These are phyloP conservation scores for Yarrowia phangngaensis DNA, from an alignment of 805 yeast genomes.

Conservation along the genomic window DNA sequence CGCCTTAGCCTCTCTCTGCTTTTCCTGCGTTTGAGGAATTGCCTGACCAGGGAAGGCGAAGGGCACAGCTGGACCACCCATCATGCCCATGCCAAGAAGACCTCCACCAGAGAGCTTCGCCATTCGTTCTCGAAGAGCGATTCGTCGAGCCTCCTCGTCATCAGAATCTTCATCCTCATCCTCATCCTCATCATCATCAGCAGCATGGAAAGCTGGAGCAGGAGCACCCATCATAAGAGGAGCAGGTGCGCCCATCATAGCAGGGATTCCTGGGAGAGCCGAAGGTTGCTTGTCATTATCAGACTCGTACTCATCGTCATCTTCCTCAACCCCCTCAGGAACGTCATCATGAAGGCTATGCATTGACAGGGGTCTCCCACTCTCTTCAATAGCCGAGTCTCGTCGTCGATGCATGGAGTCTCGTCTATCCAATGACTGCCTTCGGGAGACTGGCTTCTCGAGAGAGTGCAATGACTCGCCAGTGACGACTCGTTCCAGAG, in stretches of 20 bases:
- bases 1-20: conserved; percentile 31
- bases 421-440: conserved; percentile 17
- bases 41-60: conserved; percentile 34
- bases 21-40: conserved; percentile 34
- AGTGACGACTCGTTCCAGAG: conserved; percentile 22
- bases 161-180: conserved; percentile 42
- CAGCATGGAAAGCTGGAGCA: conserved; percentile 31
- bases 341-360: conserved; percentile 6
- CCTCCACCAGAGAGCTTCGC: conserved; percentile 90
- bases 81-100: conserved; percentile 42
- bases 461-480: conserved; percentile 26
- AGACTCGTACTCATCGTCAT: conserved; percentile 4
- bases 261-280: conserved; percentile 4
- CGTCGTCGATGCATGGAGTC: conserved; percentile 10
- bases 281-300: background rate
- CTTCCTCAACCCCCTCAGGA: conserved; percentile 16
- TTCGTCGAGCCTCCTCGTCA: conserved; percentile 56
- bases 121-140: conserved; percentile 84
- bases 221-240: conserved; percentile 3
- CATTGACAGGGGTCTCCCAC: conserved; percentile 10
- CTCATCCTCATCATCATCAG: conserved; percentile 37
- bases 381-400: conserved; percentile 11
- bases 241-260: conserved; percentile 23
- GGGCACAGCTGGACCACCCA: conserved; percentile 36
- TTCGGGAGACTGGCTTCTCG: conserved; percentile 16